Evolutionary conservation across 2,329 filamentous ascomycete species (phyloP).

Genomic region (Magnaporthales sp.): DNA sequence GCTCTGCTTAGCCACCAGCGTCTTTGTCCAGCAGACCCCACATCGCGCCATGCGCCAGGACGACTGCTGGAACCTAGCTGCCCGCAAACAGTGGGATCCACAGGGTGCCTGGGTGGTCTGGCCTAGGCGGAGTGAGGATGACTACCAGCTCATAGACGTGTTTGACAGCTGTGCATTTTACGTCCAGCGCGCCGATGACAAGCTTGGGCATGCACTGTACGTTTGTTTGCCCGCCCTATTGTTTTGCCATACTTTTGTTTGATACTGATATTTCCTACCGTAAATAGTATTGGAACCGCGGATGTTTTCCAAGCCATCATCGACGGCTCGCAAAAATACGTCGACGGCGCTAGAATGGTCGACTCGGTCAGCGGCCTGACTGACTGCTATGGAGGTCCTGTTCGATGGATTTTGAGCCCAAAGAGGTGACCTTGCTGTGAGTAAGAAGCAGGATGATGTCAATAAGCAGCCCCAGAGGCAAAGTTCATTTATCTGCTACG

Average conservation of each 20-base stretch:
- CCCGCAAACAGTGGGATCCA: neutral
- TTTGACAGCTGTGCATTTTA: neutral
- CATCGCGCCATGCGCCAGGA: neutral
- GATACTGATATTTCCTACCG: too few species aligned
- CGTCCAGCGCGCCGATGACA: neutral
- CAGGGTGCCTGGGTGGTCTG: neutral
- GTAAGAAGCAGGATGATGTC: neutral
- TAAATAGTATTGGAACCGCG: neutral
- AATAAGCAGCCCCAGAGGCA: neutral
- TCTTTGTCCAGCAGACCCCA: neutral
- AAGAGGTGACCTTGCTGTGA: neutral
- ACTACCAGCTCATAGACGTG: neutral
- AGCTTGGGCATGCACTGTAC: neutral
- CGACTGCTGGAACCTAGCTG: neutral
- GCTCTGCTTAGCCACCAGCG: neutral
- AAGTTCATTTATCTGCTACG: neutral
- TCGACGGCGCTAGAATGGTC: neutral
- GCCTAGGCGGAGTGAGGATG: neutral
- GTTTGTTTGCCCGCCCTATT: too few species aligned
- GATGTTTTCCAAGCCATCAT: neutral
- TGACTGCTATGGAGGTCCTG: neutral
- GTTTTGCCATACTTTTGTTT: too few species aligned
- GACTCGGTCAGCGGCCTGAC: neutral
- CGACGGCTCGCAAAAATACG: neutral
- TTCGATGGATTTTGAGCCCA: neutral